Evolutionary conservation across 2,329 filamentous ascomycete species (phyloP).

Genomic region (Apiospora hydei): DNA sequence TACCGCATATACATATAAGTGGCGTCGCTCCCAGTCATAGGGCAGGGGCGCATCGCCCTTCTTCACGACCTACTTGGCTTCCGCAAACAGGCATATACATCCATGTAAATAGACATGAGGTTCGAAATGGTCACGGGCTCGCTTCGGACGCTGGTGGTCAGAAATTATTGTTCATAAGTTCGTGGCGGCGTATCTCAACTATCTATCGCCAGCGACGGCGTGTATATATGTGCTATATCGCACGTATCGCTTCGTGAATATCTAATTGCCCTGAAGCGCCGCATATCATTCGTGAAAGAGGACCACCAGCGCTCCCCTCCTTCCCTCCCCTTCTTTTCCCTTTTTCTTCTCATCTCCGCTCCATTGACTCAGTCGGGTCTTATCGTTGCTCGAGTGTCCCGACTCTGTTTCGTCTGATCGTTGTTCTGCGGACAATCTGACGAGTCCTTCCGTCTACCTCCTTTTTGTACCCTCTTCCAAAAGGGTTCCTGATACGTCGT

Average conservation of each 20-base stretch:
- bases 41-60: background rate
- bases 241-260: background rate
- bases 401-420: slow-evolving; percentile 16
- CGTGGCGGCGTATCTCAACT: slow-evolving; percentile 18
- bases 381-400: background rate
- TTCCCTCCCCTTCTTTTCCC: background rate
- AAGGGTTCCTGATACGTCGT: slow-evolving; percentile 11
- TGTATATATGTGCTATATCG: background rate
- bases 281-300: slow-evolving; percentile 11
- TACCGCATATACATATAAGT: background rate
- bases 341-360: background rate
- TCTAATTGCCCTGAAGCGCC: slow-evolving; percentile 1
- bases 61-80: background rate
- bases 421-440: slow-evolving; percentile 12
- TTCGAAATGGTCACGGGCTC: background rate
- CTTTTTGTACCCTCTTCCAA: background rate
- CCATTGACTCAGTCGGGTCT: background rate
- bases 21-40: background rate
- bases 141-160: background rate
- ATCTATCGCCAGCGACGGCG: background rate
- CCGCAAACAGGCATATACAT: background rate
- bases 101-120: background rate
- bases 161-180: slow-evolving; percentile 8
- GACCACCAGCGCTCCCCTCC: slow-evolving; percentile 10
- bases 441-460: background rate